Percentiles rank a stretch among this genome's conserved stretches.
Evolutionary conservation across 257 asterid genomes (phyloP).

Genomic region (Petunia axillaris): DNA sequence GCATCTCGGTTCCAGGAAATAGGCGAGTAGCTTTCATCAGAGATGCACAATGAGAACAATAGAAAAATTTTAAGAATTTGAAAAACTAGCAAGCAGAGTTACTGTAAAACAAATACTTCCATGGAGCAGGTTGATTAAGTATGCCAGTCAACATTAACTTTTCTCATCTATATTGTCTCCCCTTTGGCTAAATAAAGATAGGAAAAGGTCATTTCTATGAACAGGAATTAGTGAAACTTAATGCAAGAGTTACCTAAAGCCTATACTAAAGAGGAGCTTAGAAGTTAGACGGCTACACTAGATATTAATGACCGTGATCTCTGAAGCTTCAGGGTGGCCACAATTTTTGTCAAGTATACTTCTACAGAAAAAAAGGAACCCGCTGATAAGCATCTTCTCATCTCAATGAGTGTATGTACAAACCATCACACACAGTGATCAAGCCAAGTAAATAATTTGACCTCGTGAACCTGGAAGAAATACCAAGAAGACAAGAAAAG

Average conservation of each 20-base stretch:
- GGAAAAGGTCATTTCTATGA: background rate
- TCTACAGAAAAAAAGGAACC: background rate
- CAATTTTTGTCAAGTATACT: constrained; percentile 16
- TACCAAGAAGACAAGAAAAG: background rate
- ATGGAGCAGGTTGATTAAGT: background rate
- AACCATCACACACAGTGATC: constrained; percentile 16
- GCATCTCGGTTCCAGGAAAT: constrained; percentile 14
- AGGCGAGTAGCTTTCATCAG: background rate
- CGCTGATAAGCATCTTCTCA: constrained; percentile 13
- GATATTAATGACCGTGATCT: background rate
- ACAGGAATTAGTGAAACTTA: background rate
- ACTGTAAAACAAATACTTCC: constrained; percentile 5
- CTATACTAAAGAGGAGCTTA: background rate
- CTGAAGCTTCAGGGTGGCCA: constrained; percentile 19
- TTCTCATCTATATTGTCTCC: constrained; percentile 1
- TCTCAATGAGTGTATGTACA: constrained; percentile 33
- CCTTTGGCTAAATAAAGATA: background rate
- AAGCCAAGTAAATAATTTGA: constrained; percentile 33
- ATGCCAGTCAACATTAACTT: background rate
- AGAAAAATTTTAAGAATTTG: background rate
- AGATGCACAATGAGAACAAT: background rate
- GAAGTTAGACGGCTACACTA: background rate
- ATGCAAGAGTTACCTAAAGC: background rate
- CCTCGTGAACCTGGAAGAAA: constrained; percentile 42
- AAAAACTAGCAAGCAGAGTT: background rate